These are phyloP conservation scores for Salvia splendens DNA, from an alignment of 257 asterid genomes.

Conservation along the genomic window DNA sequence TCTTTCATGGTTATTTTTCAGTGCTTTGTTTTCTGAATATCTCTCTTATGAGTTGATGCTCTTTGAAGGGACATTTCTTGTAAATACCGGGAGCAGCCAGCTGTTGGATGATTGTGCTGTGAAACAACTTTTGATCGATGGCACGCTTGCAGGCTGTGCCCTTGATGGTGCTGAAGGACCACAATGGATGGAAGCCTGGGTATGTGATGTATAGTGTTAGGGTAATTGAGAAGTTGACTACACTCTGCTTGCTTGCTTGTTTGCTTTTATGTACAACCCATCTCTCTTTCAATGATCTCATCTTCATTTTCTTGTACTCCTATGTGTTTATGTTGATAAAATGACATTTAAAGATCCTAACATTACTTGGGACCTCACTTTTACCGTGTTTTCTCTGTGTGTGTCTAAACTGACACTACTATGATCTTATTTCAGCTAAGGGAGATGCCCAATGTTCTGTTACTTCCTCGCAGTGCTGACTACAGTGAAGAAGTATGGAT, in stretches of 20 bases:
- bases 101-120: conserved; percentile 98
- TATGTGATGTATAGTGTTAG: conserved; percentile 72
- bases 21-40: conserved; percentile 2
- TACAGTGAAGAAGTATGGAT: conserved; percentile 99
- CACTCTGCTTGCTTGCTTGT: conserved; percentile 11
- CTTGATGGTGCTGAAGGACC: conserved; percentile 99
- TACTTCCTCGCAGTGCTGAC: conserved; percentile 99
- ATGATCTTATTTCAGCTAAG: conserved; percentile 58
- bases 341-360: background rate
- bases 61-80: conserved; percentile 86
- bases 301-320: background rate
- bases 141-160: conserved; percentile 96
- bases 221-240: conserved; percentile 43
- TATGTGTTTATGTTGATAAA: conserved; percentile 5
- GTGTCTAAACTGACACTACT: conserved; percentile 22
- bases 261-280: conserved; percentile 5
- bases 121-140: conserved; percentile 96
- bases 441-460: conserved; percentile 99
- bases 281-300: background rate
- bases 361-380: conserved; percentile 13
- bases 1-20: conserved; percentile 12
- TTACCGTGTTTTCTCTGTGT: background rate
- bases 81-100: conserved; percentile 97
- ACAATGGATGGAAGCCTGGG: conserved; percentile 99
- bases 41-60: conserved; percentile 41